Conservation (phyloP, 768 basidiomycete genomes). For the Cystoderma amianthinum region DNA sequence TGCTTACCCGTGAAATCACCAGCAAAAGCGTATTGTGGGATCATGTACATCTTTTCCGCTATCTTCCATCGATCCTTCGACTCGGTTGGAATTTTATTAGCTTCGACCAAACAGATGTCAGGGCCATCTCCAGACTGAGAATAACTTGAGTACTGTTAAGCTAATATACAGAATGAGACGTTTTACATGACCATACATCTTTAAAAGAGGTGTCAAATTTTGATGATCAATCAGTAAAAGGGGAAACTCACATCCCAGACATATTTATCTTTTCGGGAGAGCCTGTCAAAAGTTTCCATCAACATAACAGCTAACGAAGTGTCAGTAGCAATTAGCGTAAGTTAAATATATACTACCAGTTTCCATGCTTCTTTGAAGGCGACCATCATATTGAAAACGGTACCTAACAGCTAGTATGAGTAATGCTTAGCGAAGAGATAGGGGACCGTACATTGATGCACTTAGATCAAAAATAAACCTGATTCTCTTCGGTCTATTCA, state of each 20-base stretch:
- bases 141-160: neutral
- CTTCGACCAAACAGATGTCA: conserved; percentile 44
- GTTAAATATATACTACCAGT: conserved; percentile 36
- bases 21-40: conserved; percentile 63
- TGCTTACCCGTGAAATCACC: conserved; percentile 55
- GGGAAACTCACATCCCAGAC: conserved; percentile 60
- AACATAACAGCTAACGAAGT: conserved; percentile 54
- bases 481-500: conserved; percentile 53
- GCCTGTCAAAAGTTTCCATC: conserved; percentile 62
- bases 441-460: conserved; percentile 48
- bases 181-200: conserved; percentile 64
- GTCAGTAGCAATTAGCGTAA: conserved; percentile 1
- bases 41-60: conserved; percentile 61
- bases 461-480: conserved; percentile 66
- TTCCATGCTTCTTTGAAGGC: conserved; percentile 55
- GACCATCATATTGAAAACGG: conserved; percentile 68
- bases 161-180: neutral
- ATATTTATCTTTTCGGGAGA: conserved; percentile 63
- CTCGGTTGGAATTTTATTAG: conserved; percentile 40
- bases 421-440: neutral
- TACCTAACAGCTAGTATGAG: conserved; percentile 34
- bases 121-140: conserved; percentile 57
- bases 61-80: conserved; percentile 61
- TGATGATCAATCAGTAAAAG: too few species aligned
- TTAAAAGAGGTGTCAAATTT: conserved; percentile 3